phyloP scores from a whole-genome alignment of 2,329 filamentous ascomycete species.

The Clonostachys chloroleuca region DNA sequence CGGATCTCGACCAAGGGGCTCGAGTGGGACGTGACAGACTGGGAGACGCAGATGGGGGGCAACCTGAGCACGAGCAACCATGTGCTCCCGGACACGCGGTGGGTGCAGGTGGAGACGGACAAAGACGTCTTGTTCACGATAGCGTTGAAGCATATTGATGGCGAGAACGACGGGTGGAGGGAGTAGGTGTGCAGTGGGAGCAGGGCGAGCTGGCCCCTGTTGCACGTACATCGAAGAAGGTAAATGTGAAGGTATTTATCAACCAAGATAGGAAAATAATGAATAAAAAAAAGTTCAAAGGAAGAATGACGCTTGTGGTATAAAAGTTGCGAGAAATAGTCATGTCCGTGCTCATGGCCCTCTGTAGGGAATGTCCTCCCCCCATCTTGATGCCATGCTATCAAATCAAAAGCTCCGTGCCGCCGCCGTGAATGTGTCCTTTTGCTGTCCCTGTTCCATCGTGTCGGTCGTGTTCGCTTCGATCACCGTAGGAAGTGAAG shows the following conservation, averaged over 20 bases:
- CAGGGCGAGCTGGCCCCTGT: no score
- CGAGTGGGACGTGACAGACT: slow-evolving; percentile 85
- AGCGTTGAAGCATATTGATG: slow-evolving; percentile 43
- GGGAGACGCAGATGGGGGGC: slow-evolving; percentile 73
- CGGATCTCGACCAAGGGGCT: slow-evolving; percentile 76
- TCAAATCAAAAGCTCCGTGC: not conserved
- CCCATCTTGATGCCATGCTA: not conserved
- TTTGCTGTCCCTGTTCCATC: not conserved
- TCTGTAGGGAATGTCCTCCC: no score
- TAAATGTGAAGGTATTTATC: no score
- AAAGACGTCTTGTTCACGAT: slow-evolving; percentile 71
- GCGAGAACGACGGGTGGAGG: slow-evolving; percentile 18
- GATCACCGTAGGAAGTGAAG: slow-evolving; percentile 68
- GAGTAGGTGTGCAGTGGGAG: not conserved
- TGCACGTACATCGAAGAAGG: no score
- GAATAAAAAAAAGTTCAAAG: no score
- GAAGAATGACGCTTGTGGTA: no score
- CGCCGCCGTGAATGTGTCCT: not conserved
- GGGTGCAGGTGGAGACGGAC: slow-evolving; percentile 59
- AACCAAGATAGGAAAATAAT: no score
- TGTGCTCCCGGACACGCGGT: slow-evolving; percentile 51
- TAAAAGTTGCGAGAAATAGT: no score
- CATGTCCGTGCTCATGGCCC: no score
- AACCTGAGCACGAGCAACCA: slow-evolving; percentile 79
- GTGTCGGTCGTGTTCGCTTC: not conserved